phyloP scores from a whole-genome alignment of 345 rosid genomes.

The Boechera stricta region DNA sequence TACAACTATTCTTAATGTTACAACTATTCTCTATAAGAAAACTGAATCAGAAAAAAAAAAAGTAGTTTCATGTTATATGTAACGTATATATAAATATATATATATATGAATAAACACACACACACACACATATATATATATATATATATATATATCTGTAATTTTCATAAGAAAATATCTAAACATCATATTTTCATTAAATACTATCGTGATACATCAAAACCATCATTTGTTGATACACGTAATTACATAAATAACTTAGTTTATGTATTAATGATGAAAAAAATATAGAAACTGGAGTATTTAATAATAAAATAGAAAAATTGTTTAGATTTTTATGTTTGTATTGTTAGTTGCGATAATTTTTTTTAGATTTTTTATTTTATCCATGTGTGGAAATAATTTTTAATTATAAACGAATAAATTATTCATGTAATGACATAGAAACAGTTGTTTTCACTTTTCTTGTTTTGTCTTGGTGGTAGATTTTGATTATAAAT shows the following conservation, averaged over 20 bases:
- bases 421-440: slow-evolving; percentile 33
- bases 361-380: neutral
- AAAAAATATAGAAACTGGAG: neutral
- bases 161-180: too few relatives aligned
- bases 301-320: neutral
- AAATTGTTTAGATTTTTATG: neutral
- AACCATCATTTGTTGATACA: too few relatives aligned
- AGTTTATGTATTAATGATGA: too few relatives aligned
- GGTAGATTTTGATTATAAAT: slow-evolving; percentile 30
- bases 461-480: slow-evolving; percentile 26
- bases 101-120: too few relatives aligned
- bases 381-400: slow-evolving; percentile 12
- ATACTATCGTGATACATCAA: neutral
- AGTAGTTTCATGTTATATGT: neutral
- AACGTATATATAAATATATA: too few relatives aligned
- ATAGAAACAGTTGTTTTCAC: slow-evolving; percentile 32
- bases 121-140: too few relatives aligned
- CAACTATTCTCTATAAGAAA: neutral
- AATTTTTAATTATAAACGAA: neutral
- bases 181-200: neutral
- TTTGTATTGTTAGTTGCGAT: slow-evolving; percentile 16
- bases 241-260: too few relatives aligned
- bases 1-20: neutral
- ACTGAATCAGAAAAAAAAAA: neutral
- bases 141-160: too few relatives aligned